Evolutionary conservation across 1,284 basidiomycete species (phyloP).

Genomic region (Irpex lacteus): DNA sequence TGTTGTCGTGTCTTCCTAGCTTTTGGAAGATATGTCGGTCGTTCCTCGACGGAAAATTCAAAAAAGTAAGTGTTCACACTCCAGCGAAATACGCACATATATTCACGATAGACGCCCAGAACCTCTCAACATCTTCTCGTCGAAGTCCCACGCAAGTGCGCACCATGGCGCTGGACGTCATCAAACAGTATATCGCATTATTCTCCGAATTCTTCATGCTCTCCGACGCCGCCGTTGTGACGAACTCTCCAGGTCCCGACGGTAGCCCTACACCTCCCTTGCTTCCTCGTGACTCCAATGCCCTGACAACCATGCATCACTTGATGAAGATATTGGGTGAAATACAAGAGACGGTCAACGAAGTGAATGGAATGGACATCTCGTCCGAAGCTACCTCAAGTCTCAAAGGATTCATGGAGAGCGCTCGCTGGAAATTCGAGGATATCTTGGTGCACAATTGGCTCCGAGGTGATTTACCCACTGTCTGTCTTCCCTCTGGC

Average conservation of each 20-base stretch:
- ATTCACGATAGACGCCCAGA: conserved; percentile 14
- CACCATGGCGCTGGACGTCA: conserved; percentile 88
- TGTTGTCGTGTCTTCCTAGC: conserved; percentile 76
- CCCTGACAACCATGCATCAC: conserved; percentile 82
- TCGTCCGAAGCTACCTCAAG: conserved; percentile 68
- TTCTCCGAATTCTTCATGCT: conserved; percentile 90
- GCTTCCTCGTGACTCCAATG: conserved; percentile 77
- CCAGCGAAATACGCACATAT: neutral
- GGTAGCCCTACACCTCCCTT: conserved; percentile 46
- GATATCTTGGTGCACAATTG: conserved; percentile 81
- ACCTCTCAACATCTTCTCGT: conserved; percentile 33
- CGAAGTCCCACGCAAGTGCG: conserved; percentile 84
- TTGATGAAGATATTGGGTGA: conserved; percentile 80
- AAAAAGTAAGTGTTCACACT: conserved; percentile 54
- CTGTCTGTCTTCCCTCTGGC: neutral
- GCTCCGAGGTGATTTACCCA: conserved; percentile 65
- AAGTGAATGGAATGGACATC: conserved; percentile 81
- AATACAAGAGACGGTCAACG: conserved; percentile 83
- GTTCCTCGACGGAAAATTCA: conserved; percentile 90
- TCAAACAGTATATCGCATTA: conserved; percentile 84
- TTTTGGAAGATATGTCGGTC: conserved; percentile 93
- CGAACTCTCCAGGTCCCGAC: conserved; percentile 38
- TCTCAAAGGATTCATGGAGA: conserved; percentile 76
- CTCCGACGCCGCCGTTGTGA: conserved; percentile 66
- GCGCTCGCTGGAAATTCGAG: conserved; percentile 84